A percentile compares a stretch with the other conserved stretches of the same genome.
phyloP scores from a whole-genome alignment of 495 filamentous ascomycete genomes.

The Glarea lozoyensis region DNA sequence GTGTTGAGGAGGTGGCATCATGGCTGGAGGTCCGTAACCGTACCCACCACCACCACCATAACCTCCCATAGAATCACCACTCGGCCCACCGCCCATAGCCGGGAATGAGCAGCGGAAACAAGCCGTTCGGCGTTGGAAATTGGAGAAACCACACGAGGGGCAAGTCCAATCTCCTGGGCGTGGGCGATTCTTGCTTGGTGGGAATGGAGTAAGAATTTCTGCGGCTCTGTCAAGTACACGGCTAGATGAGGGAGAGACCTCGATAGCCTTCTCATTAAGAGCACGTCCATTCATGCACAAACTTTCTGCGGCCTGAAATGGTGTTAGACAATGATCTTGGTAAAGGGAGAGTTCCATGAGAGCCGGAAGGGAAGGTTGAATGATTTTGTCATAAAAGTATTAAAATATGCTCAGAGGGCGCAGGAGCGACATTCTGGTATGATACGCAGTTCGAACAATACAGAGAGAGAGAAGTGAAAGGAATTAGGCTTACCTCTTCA shows the following conservation, averaged over 20 bases:
- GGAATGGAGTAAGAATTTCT: slow-evolving; percentile 92
- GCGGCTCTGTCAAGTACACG: slow-evolving; percentile 90
- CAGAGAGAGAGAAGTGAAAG: slow-evolving; percentile 12
- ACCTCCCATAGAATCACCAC: slow-evolving; percentile 61
- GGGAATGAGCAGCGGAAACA: slow-evolving; percentile 99
- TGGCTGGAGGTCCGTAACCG: slow-evolving; percentile 59
- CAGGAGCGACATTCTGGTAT: slow-evolving; percentile 16
- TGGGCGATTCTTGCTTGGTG: slow-evolving; percentile 95
- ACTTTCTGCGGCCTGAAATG: slow-evolving; percentile 75
- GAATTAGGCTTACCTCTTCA: slow-evolving; percentile 72
- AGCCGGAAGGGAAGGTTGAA: slow-evolving; percentile 7
- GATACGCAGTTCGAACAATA: slow-evolving; percentile 17
- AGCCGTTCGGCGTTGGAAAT: slow-evolving; percentile 96
- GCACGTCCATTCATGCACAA: slow-evolving; percentile 98
- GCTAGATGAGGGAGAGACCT: slow-evolving; percentile 93
- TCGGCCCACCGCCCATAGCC: slow-evolving; percentile 69
- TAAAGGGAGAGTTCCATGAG: slow-evolving; percentile 14
- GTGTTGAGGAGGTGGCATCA: slow-evolving; percentile 58
- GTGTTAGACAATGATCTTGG: slow-evolving; percentile 29
- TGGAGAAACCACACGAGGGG: slow-evolving; percentile 83
- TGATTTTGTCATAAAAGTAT: slow-evolving; percentile 19
- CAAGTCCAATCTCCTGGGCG: slow-evolving; percentile 98
- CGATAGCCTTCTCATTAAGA: slow-evolving; percentile 96
- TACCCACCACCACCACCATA: slow-evolving; percentile 56
- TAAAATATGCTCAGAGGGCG: slow-evolving; percentile 17